Evolutionary conservation across 257 asterid genomes (phyloP), one percentile per base, ranked within the genome.

Genomic region (Mitragyna speciosa): DNA sequence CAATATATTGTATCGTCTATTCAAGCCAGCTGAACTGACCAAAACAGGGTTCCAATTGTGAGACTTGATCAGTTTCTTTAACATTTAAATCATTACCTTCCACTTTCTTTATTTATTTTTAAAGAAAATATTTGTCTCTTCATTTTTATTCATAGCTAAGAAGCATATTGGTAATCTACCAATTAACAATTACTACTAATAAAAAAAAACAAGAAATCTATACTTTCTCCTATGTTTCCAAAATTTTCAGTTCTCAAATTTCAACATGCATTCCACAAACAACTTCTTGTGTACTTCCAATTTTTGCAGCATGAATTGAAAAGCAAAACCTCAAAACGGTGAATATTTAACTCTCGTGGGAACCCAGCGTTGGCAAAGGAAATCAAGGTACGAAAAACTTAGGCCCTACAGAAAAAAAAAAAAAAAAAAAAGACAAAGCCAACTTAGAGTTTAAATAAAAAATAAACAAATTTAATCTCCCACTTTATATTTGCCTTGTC

Each of bases 11-110:
- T 16, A 47, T 20, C 30, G 77, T 75, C 39, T 20, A 1, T 75
- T 45, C 61, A 63, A 75, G 70, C 70, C 54, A 76, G 7, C 31
- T 75, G 16, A 52, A 9, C 47, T 43, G 63, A n/a, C 58, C 72
- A 43, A 61, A 26, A 61, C 22, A 1, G 45, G 59, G 31, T 24
- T 28, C 30, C 43, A 59, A 39, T 17, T 41, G 14, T 30, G 36
- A 58, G 58, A 41, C 8, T 28, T 76, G 41, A 10, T 59, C 77
- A 73, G 0, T 19, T 76, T 61, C 6, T 41, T n/a, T 5, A 56
- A 36, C n/a, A 24, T 20, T 49, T 31, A 16, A 33, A 52, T 2
- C 10, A 15, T 54, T 56, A 17, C 12, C 9, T 54, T 12, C 39
- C 45, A 47, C 59, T 9, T 47, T 63, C 61, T 43, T 8, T 6